These are phyloP conservation scores for Boletus patriciae DNA, from an alignment of 768 basidiomycete species.

Conservation along the genomic window DNA sequence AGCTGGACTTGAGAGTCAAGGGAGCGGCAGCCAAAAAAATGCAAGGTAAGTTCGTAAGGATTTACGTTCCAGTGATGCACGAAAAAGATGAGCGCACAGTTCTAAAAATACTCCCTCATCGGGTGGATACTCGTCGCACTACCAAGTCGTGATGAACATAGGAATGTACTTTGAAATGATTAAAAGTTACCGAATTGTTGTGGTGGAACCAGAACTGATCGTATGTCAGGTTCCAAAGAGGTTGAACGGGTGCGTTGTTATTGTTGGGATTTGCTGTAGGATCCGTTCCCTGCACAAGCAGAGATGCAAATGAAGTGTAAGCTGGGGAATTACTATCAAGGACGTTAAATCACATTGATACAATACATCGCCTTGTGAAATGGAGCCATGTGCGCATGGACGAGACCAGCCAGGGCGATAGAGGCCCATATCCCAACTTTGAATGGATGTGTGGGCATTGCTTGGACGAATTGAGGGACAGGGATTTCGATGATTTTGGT, in stretches of 20 bases:
- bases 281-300: constrained; percentile 5
- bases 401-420: constrained; percentile 13
- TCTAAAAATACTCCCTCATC: not conserved
- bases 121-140: constrained; percentile 7
- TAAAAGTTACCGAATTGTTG: not conserved
- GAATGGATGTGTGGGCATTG: constrained; percentile 2
- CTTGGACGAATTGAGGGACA: not conserved
- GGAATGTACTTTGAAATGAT: not conserved
- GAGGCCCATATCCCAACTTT: constrained; percentile 1
- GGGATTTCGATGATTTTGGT: not conserved
- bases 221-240: not conserved
- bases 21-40: not conserved
- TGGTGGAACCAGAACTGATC: constrained; percentile 7
- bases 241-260: rapidly evolving
- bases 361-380: constrained; percentile 1
- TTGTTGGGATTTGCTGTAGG: not conserved
- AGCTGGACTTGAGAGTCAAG: not conserved
- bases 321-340: not conserved
- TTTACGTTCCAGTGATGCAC: not conserved
- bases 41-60: not conserved
- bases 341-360: constrained; percentile 3
- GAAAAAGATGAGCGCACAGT: constrained; percentile 6
- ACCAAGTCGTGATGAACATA: not conserved
- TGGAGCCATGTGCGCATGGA: not conserved
- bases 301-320: not conserved